Base-by-base conservation (phyloP, 768 basidiomycete species). In the Termitomyces bulborhizus region DNA sequence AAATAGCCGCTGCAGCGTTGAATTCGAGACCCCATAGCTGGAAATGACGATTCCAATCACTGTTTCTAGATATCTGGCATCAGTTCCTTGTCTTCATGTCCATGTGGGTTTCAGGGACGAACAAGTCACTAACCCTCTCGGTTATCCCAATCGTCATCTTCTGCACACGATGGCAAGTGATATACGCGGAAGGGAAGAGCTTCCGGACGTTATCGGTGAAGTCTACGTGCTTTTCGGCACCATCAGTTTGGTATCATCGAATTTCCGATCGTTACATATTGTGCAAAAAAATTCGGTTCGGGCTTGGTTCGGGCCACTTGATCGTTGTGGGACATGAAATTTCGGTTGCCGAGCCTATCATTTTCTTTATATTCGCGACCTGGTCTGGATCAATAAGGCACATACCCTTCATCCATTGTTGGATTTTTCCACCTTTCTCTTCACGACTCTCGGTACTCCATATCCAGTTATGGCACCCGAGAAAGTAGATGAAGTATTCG, bases 401-500 rank as follows among this genome's bases (percentile, higher is more conserved):
- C 24, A 26, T 15, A 36, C 0, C 12, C 9, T 8, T 16, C 48
- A 27, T 39, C 8, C 26, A 26, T 48, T 26, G 11, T 21, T 21
- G 21, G 21, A 21, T 21, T 21, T 8, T 12, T 3, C 16, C 7
- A 29, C 7, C 0, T 11, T 29, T 9, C 36, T 37, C 15, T 3
- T 32, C 24, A 37, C 26, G 9, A 50, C 49, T 18, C 5, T 50
- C 48, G 48, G 47, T 37, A 47, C 31, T 15, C 34, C 32, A 48
- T 48, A 47, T 7, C 46, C 48, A 51, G 42, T 46, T 54, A 68
- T 69, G 68, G 71, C 60, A 55, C 45, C 60, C 49, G 69, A 73
- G 57, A 63, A 66, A 59, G 67, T 67, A 60, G 69, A 71, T 58
- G 71, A 71, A 60, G 63, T 63, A 49, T 61, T 61, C 53, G 73